Conservation (phyloP, 2,329 filamentous ascomycete species). For the Colletotrichum nymphaeae region DNA sequence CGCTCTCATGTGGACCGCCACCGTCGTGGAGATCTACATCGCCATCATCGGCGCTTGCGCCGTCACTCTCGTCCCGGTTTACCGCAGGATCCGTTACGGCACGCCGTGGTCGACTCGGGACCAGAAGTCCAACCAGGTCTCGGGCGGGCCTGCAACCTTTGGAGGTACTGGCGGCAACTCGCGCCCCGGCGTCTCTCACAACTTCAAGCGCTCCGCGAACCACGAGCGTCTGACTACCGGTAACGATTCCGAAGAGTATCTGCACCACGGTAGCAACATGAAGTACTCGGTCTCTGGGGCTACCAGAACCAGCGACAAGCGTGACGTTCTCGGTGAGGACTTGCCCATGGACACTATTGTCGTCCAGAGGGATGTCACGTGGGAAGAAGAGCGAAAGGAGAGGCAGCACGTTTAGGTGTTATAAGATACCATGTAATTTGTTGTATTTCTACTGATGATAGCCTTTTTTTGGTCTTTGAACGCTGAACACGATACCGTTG, state of each 20-base stretch:
- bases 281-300: slow-evolving; percentile 13
- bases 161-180: background rate
- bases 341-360: slow-evolving; percentile 13
- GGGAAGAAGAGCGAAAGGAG: slow-evolving; percentile 23
- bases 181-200: background rate
- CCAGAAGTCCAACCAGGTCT: slow-evolving; percentile 17
- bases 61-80: slow-evolving; percentile 18
- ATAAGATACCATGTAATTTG: background rate
- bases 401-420: slow-evolving; percentile 2
- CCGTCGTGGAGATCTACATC: slow-evolving; percentile 20
- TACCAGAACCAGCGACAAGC: background rate
- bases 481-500: too few species aligned
- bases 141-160: background rate
- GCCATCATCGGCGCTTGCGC: slow-evolving; percentile 22
- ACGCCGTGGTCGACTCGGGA: slow-evolving; percentile 17
- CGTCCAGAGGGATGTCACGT: slow-evolving; percentile 16
- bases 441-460: background rate
- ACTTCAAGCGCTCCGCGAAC: slow-evolving; percentile 19
- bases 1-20: slow-evolving; percentile 26
- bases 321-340: background rate
- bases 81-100: slow-evolving; percentile 22
- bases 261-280: slow-evolving; percentile 2
- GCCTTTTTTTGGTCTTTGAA: background rate
- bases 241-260: slow-evolving; percentile 21
- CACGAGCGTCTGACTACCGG: slow-evolving; percentile 9